Evolutionary conservation across 2,329 filamentous ascomycete genomes (phyloP).

Genomic region (Didymellaceae sp.): DNA sequence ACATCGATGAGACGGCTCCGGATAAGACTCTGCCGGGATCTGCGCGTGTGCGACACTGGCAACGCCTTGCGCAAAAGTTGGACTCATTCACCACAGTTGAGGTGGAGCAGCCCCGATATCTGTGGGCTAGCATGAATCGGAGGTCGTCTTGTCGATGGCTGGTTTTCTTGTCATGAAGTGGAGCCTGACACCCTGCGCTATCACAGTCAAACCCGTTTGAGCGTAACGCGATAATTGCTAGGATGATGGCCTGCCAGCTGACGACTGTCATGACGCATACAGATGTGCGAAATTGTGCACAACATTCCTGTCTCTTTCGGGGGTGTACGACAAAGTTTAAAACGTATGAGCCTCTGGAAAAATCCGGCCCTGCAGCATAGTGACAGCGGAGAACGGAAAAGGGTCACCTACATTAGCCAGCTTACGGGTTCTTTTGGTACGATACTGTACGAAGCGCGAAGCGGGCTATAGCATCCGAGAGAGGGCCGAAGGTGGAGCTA

Average conservation of each 20-base stretch:
- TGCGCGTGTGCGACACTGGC: slow-evolving; percentile 1
- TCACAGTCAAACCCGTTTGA: slow-evolving; percentile 26
- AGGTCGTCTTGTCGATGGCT: slow-evolving; percentile 21
- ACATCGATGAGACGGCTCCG: background rate
- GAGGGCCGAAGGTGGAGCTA: slow-evolving; percentile 34
- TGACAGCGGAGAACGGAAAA: slow-evolving; percentile 24
- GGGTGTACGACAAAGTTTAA: slow-evolving; percentile 23
- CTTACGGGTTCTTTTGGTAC: slow-evolving; percentile 23
- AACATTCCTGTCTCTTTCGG: slow-evolving; percentile 11
- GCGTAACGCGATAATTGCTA: slow-evolving; percentile 20
- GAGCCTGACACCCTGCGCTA: slow-evolving; percentile 28
- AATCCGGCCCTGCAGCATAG: slow-evolving; percentile 32
- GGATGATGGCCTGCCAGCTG: slow-evolving; percentile 20
- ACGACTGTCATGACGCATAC: slow-evolving; percentile 27
- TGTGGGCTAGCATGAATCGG: slow-evolving; percentile 29
- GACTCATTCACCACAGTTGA: slow-evolving; percentile 8
- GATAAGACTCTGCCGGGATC: slow-evolving; percentile 1
- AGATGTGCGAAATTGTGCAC: slow-evolving; percentile 11
- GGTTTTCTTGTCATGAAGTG: slow-evolving; percentile 28
- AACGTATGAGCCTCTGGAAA: slow-evolving; percentile 19
- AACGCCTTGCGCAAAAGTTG: slow-evolving; percentile 7
- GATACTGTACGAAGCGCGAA: slow-evolving; percentile 9
- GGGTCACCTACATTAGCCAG: slow-evolving; percentile 37
- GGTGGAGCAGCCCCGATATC: slow-evolving; percentile 21
- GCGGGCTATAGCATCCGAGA: slow-evolving; percentile 12